Evolutionary conservation across 2,329 filamentous ascomycete species (phyloP), one percentile per base, ranked within the genome.

Genomic region (Leptoxyphium fumago): DNA sequence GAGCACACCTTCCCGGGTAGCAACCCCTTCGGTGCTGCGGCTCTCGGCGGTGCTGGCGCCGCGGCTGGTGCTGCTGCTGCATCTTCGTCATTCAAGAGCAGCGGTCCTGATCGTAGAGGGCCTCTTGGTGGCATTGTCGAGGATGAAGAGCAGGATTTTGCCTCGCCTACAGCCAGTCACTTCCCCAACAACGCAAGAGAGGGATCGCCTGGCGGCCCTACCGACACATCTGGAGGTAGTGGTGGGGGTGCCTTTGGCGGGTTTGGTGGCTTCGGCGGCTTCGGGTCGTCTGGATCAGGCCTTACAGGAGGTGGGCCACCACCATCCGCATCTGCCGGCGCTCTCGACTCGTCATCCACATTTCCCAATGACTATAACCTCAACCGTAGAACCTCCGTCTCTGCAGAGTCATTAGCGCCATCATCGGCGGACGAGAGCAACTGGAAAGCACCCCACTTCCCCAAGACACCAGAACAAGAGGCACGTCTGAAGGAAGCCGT

Each of bases 331-430:
- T 72, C 61, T 64, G 63, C 54, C 61, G 46, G 53, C 29, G 61
- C 58, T 48, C 52, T 70, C 17, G 71, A 73, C 45, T 75, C 76
- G 47, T 50, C 54, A 15, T 79, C 84, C 52, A 79, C 77, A 55
- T 85, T 94, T 59, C 91, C 91, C 45, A 82, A 77, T 54, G 88
- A 96, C 63, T 96, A 95, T 68, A 94, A 94, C 63, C 81, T 94
- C 65, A 84, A 78, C 55, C 83, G 91, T 50, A 84, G 91, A 56
- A 95, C 88, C 34, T 96, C 91, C 2, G 91, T 98, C 43, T 96
- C 91, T 36, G 91, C 91, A 42, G 91, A 98, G 66, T 95, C 89
- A 1, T 73, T 96, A 58, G 94, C 94, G 64, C 91, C 91, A 14
- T 84, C 80, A 41, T 80, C 83, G 29, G 81, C 87, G 47, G 77